A percentile compares a stretch with the other conserved stretches of the same genome.
Evolutionary conservation across 805 yeast genomes (phyloP).

Genomic region (Kodamaea laetipori): DNA sequence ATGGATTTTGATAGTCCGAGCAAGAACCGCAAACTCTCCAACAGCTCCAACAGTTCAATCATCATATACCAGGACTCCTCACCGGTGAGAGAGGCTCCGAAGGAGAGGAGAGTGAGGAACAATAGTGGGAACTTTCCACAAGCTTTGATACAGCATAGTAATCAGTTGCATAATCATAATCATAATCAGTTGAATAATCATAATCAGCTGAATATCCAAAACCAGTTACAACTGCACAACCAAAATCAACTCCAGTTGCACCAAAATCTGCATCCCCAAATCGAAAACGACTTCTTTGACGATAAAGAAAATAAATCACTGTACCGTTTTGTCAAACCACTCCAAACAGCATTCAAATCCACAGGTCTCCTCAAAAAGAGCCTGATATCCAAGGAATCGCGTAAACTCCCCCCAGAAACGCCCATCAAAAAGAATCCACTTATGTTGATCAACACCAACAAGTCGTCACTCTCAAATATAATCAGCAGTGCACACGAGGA

Average conservation of each 20-base stretch:
- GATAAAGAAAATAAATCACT: conserved; percentile 43
- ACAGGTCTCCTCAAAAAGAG: conserved; percentile 66
- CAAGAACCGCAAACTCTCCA: conserved; percentile 28
- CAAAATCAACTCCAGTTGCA: neutral
- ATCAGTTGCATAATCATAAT: neutral
- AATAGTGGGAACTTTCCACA: conserved; percentile 6
- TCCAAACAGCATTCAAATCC: conserved; percentile 80
- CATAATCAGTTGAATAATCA: too few relatives aligned
- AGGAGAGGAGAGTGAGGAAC: conserved; percentile 6
- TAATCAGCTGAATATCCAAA: too few relatives aligned
- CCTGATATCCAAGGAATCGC: conserved; percentile 22
- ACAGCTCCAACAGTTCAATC: conserved; percentile 22
- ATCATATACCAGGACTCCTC: conserved; percentile 27
- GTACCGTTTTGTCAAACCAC: conserved; percentile 75
- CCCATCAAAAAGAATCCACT: conserved; percentile 47
- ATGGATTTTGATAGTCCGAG: conserved; percentile 34
- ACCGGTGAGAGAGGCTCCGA: conserved; percentile 10
- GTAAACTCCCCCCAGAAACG: conserved; percentile 46
- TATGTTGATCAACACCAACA: conserved; percentile 32
- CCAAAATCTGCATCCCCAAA: neutral
- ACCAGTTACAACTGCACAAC: too few relatives aligned
- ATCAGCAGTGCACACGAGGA: conserved; percentile 25
- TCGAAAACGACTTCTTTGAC: conserved; percentile 28
- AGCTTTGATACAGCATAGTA: conserved; percentile 1
- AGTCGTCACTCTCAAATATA: conserved; percentile 21